These are phyloP conservation scores for Gossypium bickii DNA, from an alignment of 345 rosid species.

Conservation along the genomic window DNA sequence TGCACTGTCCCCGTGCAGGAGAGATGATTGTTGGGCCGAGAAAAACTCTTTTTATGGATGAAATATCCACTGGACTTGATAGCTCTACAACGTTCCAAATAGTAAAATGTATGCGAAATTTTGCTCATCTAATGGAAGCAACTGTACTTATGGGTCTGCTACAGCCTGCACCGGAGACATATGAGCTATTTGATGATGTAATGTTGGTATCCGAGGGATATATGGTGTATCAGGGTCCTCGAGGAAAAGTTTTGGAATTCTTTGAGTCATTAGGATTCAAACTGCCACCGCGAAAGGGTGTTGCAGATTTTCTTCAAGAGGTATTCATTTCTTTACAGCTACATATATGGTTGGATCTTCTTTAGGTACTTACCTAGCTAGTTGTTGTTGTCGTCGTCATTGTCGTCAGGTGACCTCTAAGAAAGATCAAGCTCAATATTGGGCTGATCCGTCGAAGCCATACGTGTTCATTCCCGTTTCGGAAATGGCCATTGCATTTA, in stretches of 20 bases:
- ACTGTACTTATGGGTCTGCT: slow-evolving; percentile 91
- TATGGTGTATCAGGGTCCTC: slow-evolving; percentile 83
- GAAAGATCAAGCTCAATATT: slow-evolving; percentile 95
- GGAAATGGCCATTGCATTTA: slow-evolving; percentile 70
- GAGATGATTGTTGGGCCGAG: slow-evolving; percentile 97
- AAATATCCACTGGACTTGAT: slow-evolving; percentile 94
- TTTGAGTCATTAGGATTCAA: slow-evolving; percentile 84
- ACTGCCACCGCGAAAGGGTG: slow-evolving; percentile 75
- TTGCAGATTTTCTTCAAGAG: slow-evolving; percentile 98
- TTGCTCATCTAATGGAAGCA: slow-evolving; percentile 86
- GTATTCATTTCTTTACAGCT: slow-evolving; percentile 27
- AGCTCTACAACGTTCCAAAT: slow-evolving; percentile 92
- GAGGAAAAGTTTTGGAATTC: slow-evolving; percentile 61
- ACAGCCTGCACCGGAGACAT: slow-evolving; percentile 98
- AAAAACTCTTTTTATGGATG: slow-evolving; percentile 95
- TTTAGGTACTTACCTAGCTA: slow-evolving; percentile 12
- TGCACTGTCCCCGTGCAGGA: slow-evolving; percentile 41
- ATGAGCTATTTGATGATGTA: slow-evolving; percentile 83
- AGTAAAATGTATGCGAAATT: slow-evolving; percentile 74
- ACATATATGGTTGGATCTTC: slow-evolving; percentile 13
- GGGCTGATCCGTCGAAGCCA: slow-evolving; percentile 80
- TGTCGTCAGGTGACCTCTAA: slow-evolving; percentile 68
- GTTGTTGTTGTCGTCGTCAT: slow-evolving; percentile 16
- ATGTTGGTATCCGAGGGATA: slow-evolving; percentile 78
- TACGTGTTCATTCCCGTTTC: slow-evolving; percentile 55